phyloP scores from a whole-genome alignment of 805 yeast genomes.

The Yamadazyma sp. region DNA sequence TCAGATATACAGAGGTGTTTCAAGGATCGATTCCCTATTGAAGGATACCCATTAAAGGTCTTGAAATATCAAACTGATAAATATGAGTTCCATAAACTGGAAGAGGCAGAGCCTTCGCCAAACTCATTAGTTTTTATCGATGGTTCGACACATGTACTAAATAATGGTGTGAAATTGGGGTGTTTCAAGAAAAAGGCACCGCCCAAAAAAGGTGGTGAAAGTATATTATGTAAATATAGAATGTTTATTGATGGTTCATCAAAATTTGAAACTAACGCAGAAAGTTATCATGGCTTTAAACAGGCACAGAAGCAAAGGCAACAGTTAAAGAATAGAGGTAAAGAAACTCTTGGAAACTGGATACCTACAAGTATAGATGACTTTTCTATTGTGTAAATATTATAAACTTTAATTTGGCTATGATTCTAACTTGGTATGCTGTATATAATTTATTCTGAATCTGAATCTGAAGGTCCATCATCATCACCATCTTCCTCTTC shows the following conservation, averaged over 20 bases:
- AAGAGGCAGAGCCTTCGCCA: slow-evolving; percentile 24
- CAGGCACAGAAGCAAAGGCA: slow-evolving; percentile 23
- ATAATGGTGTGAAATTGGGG: slow-evolving; percentile 64
- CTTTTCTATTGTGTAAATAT: slow-evolving; percentile 20
- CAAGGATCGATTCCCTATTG: slow-evolving; percentile 17
- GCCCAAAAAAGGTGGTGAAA: slow-evolving; percentile 43
- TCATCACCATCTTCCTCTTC: slow-evolving; percentile 36
- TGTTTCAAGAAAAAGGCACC: slow-evolving; percentile 43
- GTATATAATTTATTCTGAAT: slow-evolving; percentile 17
- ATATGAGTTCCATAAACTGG: slow-evolving; percentile 24
- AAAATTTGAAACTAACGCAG: not conserved
- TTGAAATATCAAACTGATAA: slow-evolving; percentile 20
- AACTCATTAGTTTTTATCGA: slow-evolving; percentile 26
- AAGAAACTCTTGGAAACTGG: slow-evolving; percentile 45
- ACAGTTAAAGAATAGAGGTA: slow-evolving; percentile 22
- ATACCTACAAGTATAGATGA: slow-evolving; percentile 42
- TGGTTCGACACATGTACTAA: slow-evolving; percentile 37
- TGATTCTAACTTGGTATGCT: too few species aligned
- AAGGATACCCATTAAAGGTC: slow-evolving; percentile 15
- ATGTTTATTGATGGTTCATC: slow-evolving; percentile 5
- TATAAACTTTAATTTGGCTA: too few species aligned
- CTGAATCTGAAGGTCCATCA: slow-evolving; percentile 28
- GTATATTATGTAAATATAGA: slow-evolving; percentile 30
- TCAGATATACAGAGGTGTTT: slow-evolving; percentile 44
- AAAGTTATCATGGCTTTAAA: slow-evolving; percentile 33